Percentiles rank a stretch among this genome's conserved stretches.
phyloP scores from a whole-genome alignment of 2,329 filamentous ascomycete species.

The Thelonectria discophora region DNA sequence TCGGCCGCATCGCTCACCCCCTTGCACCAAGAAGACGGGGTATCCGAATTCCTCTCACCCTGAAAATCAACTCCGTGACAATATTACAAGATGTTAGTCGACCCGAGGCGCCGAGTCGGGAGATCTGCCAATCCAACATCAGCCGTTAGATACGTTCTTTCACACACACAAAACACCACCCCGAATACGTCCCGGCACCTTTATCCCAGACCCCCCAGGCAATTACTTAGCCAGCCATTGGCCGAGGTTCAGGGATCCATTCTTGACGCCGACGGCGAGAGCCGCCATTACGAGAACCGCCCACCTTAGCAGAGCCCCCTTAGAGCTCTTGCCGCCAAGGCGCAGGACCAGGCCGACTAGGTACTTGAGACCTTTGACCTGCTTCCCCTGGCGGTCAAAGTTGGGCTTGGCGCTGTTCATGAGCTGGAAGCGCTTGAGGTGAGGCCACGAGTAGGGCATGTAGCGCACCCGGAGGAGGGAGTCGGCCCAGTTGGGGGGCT shows the following conservation, averaged over 20 bases:
- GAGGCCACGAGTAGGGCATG: slow-evolving; percentile 64
- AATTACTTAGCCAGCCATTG: slow-evolving; percentile 40
- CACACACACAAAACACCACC: not conserved
- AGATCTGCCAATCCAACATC: slow-evolving; percentile 18
- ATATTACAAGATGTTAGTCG: slow-evolving; percentile 19
- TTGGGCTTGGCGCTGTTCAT: slow-evolving; percentile 60
- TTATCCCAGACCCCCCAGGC: slow-evolving; percentile 9
- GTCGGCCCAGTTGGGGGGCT: slow-evolving; percentile 51
- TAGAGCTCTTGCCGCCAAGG: slow-evolving; percentile 59
- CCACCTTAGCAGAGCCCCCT: slow-evolving; percentile 64
- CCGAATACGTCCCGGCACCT: not conserved
- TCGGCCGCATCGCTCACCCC: not conserved
- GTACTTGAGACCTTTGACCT: slow-evolving; percentile 61
- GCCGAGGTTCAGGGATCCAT: slow-evolving; percentile 46
- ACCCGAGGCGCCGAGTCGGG: not conserved
- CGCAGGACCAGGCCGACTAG: slow-evolving; percentile 62
- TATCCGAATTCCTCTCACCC: not conserved
- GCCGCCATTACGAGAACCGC: slow-evolving; percentile 52
- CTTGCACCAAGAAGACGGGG: not conserved
- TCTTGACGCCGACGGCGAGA: slow-evolving; percentile 48
- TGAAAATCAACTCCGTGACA: not conserved
- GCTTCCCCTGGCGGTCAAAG: slow-evolving; percentile 69
- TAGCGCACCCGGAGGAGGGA: slow-evolving; percentile 72
- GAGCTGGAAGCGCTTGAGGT: slow-evolving; percentile 56
- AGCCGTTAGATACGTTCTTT: slow-evolving; percentile 7